These are phyloP conservation scores for Ustilago cynodontis DNA, from an alignment of 1,284 basidiomycete genomes.

Conservation along the genomic window DNA sequence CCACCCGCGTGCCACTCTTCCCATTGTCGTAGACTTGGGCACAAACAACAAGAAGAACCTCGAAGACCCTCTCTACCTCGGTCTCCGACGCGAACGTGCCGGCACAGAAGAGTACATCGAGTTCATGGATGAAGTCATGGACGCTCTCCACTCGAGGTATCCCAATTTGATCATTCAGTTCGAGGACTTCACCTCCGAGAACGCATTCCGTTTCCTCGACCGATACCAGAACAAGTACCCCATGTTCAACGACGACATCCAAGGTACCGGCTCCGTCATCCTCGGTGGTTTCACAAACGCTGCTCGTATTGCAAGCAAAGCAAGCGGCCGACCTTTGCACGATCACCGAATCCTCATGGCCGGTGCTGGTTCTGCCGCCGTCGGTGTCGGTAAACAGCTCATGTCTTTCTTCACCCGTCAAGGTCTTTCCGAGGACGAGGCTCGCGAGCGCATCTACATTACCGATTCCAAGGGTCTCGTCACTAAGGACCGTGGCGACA, in stretches of 20 bases:
- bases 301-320: conserved; percentile 80
- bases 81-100: conserved; percentile 73
- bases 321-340: conserved; percentile 78
- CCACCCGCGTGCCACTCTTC: conserved; percentile 84
- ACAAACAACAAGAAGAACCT: conserved; percentile 87
- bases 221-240: conserved; percentile 66
- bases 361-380: conserved; percentile 87
- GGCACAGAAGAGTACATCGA: conserved; percentile 71
- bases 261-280: conserved; percentile 77
- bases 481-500: conserved; percentile 65
- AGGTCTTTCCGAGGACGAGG: conserved; percentile 64
- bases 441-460: conserved; percentile 64
- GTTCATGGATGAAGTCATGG: conserved; percentile 95
- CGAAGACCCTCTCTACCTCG: conserved; percentile 90
- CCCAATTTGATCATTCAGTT: conserved; percentile 88
- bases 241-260: conserved; percentile 83
- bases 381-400: conserved; percentile 74
- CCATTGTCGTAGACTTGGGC: conserved; percentile 79
- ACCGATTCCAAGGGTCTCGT: conserved; percentile 68
- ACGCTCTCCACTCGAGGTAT: conserved; percentile 74
- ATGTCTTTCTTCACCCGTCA: conserved; percentile 66
- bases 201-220: conserved; percentile 68
- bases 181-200: conserved; percentile 73
- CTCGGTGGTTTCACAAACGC: conserved; percentile 91
- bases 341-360: conserved; percentile 91